These are phyloP conservation scores for Ogataea zsoltii DNA, from an alignment of 805 yeast genomes.

Conservation along the genomic window DNA sequence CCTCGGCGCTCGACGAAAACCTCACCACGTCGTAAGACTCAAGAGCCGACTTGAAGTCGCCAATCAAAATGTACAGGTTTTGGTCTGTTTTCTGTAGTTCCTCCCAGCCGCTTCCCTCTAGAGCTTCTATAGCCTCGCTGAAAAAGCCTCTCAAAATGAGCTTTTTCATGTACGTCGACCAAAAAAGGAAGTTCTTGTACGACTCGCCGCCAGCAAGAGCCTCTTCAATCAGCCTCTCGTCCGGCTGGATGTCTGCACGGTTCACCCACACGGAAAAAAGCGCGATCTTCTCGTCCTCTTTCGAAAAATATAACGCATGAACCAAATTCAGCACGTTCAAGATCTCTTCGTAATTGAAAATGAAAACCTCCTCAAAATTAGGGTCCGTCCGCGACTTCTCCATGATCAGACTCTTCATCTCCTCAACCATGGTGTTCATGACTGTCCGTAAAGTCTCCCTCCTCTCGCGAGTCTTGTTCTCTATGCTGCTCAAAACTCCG, in stretches of 20 bases:
- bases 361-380: slow-evolving; percentile 17
- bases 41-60: slow-evolving; percentile 42
- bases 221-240: slow-evolving; percentile 47
- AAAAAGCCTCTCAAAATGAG: slow-evolving; percentile 63
- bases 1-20: slow-evolving; percentile 39
- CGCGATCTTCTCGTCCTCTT: slow-evolving; percentile 42
- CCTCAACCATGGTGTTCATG: slow-evolving; percentile 29
- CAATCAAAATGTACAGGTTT: slow-evolving; percentile 38
- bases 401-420: slow-evolving; percentile 34
- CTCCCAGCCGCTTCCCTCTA: slow-evolving; percentile 45
- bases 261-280: slow-evolving; percentile 64
- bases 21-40: slow-evolving; percentile 38
- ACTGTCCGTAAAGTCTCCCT: slow-evolving; percentile 35
- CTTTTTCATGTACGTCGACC: slow-evolving; percentile 60
- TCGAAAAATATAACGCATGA: slow-evolving; percentile 50
- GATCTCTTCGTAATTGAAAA: slow-evolving; percentile 40
- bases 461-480: slow-evolving; percentile 40
- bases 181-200: slow-evolving; percentile 53
- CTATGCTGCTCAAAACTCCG: slow-evolving; percentile 32
- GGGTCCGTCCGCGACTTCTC: slow-evolving; percentile 25
- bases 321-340: slow-evolving; percentile 58
- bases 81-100: slow-evolving; percentile 34
- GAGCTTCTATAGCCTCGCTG: slow-evolving; percentile 50
- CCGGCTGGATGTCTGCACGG: slow-evolving; percentile 68
- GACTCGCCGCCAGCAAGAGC: slow-evolving; percentile 45